These are phyloP conservation scores for Ceriops tagal DNA, from an alignment of 345 rosid species.

Conservation along the genomic window DNA sequence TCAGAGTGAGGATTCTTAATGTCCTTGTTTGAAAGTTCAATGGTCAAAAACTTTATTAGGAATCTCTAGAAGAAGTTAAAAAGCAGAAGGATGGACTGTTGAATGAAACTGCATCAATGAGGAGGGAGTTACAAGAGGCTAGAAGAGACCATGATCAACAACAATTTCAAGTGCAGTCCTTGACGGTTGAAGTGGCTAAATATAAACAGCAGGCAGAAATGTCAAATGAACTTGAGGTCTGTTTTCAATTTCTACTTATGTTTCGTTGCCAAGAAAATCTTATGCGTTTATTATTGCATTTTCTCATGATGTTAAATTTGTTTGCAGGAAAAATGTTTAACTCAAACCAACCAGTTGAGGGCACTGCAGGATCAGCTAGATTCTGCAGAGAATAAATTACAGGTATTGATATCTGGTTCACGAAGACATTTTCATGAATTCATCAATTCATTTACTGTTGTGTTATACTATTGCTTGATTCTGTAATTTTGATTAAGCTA, in stretches of 20 bases:
- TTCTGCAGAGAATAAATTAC: constrained; percentile 59
- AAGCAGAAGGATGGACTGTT: constrained; percentile 66
- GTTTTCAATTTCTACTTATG: constrained; percentile 4
- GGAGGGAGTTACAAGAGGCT: constrained; percentile 60
- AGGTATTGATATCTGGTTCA: constrained; percentile 37
- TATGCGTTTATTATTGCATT: constrained; percentile 3
- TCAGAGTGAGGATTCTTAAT: neutral
- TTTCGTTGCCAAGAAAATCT: neutral
- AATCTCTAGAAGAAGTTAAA: constrained; percentile 63
- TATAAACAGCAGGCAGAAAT: constrained; percentile 59
- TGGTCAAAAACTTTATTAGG: constrained; percentile 36
- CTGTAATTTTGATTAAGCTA: constrained; percentile 6
- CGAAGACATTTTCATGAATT: constrained; percentile 3
- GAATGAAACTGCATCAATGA: constrained; percentile 61
- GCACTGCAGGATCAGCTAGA: constrained; percentile 62
- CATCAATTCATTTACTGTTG: neutral
- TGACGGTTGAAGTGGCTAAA: constrained; percentile 52
- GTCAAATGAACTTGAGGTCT: constrained; percentile 81
- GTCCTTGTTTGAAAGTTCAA: constrained; percentile 4
- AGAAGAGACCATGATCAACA: constrained; percentile 67
- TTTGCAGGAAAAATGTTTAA: constrained; percentile 58
- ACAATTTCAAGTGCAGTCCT: constrained; percentile 44
- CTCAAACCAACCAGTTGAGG: constrained; percentile 61
- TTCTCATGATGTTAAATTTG: constrained; percentile 18
- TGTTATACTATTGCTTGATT: constrained; percentile 2